Percentiles rank a stretch among this genome's conserved stretches.
Evolutionary conservation across 1,139 yeast genomes (phyloP).

Genomic region (Pichia sp.): DNA sequence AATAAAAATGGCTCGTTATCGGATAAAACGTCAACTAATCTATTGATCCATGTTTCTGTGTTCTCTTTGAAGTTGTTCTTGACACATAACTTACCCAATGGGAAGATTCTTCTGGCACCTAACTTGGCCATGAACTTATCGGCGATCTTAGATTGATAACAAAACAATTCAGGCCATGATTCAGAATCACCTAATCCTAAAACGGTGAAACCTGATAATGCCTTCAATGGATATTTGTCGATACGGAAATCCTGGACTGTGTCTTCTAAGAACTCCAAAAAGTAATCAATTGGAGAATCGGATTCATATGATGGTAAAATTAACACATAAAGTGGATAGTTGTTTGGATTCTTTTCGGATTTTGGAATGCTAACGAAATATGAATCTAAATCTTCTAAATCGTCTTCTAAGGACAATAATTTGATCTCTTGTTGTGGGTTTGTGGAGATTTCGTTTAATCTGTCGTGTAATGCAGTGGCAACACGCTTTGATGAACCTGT

Average conservation of each 20-base stretch:
- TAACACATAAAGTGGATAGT: constrained; percentile 57
- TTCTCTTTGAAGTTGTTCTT: constrained; percentile 64
- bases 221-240: constrained; percentile 72
- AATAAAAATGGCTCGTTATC: constrained; percentile 67
- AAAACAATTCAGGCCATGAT: constrained; percentile 81
- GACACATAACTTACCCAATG: constrained; percentile 83
- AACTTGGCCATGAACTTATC: constrained; percentile 78
- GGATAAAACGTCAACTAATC: constrained; percentile 54
- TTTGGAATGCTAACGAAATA: constrained; percentile 69
- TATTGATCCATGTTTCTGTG: constrained; percentile 65
- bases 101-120: constrained; percentile 83
- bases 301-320: constrained; percentile 91
- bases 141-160: constrained; percentile 79
- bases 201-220: constrained; percentile 76
- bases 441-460: constrained; percentile 32
- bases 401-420: constrained; percentile 70
- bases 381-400: constrained; percentile 80
- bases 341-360: constrained; percentile 30
- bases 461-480: constrained; percentile 51
- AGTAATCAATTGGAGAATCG: constrained; percentile 89
- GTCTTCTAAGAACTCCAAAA: constrained; percentile 76
- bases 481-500: constrained; percentile 79
- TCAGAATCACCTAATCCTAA: constrained; percentile 88
- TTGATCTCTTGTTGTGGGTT: constrained; percentile 44
- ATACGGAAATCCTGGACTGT: constrained; percentile 83